Evolutionary conservation across 768 basidiomycete species (phyloP), one percentile per base, ranked within the genome.

Genomic region (Naematelia aurantialba): DNA sequence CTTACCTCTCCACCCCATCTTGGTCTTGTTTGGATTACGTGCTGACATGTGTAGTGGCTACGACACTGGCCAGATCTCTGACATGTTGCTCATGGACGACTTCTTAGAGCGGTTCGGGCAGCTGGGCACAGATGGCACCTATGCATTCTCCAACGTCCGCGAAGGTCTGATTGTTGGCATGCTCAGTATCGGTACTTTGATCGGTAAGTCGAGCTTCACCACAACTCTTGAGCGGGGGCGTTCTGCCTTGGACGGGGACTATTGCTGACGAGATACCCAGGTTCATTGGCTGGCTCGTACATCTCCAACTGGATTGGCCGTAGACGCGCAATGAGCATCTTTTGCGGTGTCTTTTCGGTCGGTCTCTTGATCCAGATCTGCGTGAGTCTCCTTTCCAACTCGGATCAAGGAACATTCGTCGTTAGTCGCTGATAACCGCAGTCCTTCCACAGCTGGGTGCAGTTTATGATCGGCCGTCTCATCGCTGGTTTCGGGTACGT

Each of bases 11-110:
- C 42, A 12, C 42, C 42, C 42, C 19, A 12, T 44, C 42, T 44
- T 19, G 12, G 42, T 44, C 42, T 44, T 44, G 19, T 19, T 19
- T 44, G 12, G 42, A 19, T 44, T 12, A 44, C 42, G 12, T 12
- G 19, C 42, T 19, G 42, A 44, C n/a, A n/a, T n/a, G n/a, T 44
- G 39, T 45, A 47, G 59, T 29, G 45, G 50, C 10, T 86, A 87
- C 63, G 85, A 87, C 73, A 88, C 86, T 12, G 87, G 87, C 24
- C 87, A 89, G 73, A 89, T 89, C 62, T 85, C 85, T 52, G 86
- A 87, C 70, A 86, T 89, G 65, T 78, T 87, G 25, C 78, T 87
- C 74, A 87, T 89, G 86, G n/a, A 39, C 2, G 65, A 67, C 48
- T 67, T 67, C 46, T 24, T 64, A 13, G 25, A 61, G 14, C 84